A percentile compares a stretch with the other conserved stretches of the same genome.
Evolutionary conservation across 139 green algal genomes (phyloP).

Genomic region (Raphidocelis subcapitata): DNA sequence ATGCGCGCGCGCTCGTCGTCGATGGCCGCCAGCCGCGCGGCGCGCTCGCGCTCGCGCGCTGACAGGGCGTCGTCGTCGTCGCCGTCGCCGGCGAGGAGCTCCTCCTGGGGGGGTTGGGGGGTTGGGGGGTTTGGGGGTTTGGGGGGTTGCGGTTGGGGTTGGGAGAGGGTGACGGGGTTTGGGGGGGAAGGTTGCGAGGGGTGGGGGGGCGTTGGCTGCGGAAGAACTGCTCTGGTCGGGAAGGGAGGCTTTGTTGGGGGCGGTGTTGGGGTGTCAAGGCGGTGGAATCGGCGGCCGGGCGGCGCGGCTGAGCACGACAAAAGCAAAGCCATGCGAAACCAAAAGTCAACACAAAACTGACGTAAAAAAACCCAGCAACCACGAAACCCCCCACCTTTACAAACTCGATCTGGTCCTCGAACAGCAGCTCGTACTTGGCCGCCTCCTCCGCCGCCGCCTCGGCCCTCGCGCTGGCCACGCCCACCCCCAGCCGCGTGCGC

Average conservation of each 20-base stretch:
- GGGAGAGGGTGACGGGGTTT: background rate
- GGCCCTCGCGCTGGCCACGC: slow-evolving; percentile 15
- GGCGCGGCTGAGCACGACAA: too few relatives aligned
- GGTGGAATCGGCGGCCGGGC: too few relatives aligned
- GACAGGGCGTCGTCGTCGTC: background rate
- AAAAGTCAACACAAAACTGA: too few relatives aligned
- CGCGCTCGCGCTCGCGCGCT: background rate
- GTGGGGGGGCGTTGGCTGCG: too few relatives aligned
- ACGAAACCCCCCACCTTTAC: slow-evolving; percentile 60
- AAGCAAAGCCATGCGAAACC: too few relatives aligned
- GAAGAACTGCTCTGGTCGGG: too few relatives aligned
- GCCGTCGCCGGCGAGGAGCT: background rate
- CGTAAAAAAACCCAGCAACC: too few relatives aligned
- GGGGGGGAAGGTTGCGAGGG: background rate
- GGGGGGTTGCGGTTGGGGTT: background rate
- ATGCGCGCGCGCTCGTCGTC: slow-evolving; percentile 70
- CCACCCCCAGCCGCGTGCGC: slow-evolving; percentile 57
- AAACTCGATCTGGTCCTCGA: slow-evolving; percentile 97
- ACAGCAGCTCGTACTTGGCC: slow-evolving; percentile 82
- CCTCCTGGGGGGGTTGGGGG: too few relatives aligned
- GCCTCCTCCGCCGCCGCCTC: slow-evolving; percentile 11
- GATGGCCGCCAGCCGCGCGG: slow-evolving; percentile 12
- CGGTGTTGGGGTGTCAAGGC: too few relatives aligned
- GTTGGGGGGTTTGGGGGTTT: background rate
- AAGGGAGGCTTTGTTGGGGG: too few relatives aligned